These are phyloP conservation scores for Exserohilum rostratum DNA, from an alignment of 2,329 filamentous ascomycete species.

Conservation along the genomic window DNA sequence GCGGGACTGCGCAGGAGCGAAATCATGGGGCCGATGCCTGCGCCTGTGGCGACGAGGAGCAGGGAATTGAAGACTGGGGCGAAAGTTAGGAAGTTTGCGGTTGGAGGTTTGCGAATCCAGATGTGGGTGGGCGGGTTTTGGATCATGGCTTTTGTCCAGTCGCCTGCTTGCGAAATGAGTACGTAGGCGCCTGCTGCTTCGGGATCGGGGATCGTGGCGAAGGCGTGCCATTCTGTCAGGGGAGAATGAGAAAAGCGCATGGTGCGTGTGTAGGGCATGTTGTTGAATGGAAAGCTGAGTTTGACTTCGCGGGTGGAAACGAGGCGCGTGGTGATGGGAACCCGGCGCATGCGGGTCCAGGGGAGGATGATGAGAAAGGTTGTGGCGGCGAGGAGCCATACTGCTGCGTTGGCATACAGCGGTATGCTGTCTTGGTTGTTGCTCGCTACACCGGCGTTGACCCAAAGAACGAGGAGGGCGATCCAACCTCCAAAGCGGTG, in stretches of 20 bases:
- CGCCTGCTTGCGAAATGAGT: constrained; percentile 42
- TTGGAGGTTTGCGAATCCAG: constrained; percentile 25
- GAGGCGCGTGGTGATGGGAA: constrained; percentile 66
- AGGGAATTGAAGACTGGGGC: constrained; percentile 25
- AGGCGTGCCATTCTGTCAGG: constrained; percentile 46
- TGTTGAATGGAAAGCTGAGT: constrained; percentile 57
- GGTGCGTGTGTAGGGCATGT: constrained; percentile 34
- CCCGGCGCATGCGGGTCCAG: constrained; percentile 73
- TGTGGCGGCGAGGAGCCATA: constrained; percentile 72
- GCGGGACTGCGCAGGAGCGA: constrained; percentile 20
- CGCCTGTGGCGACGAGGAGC: constrained; percentile 30
- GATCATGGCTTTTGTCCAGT: constrained; percentile 40
- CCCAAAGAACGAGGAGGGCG: constrained; percentile 36
- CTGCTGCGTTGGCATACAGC: constrained; percentile 16
- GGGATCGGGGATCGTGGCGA: constrained; percentile 41
- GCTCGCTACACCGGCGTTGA: constrained; percentile 23
- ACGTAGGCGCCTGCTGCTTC: constrained; percentile 19
- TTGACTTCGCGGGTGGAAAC: constrained; percentile 75
- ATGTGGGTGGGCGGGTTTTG: constrained; percentile 16
- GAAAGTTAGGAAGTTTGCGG: constrained; percentile 28
- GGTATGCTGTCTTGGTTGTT: neutral
- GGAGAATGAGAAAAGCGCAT: constrained; percentile 24
- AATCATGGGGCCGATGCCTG: constrained; percentile 31
- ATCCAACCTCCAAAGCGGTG: constrained; percentile 47
- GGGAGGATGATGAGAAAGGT: constrained; percentile 72